Evolutionary conservation across 2,329 filamentous ascomycete genomes (phyloP).

Genomic region (Hyphodiscus sp.): DNA sequence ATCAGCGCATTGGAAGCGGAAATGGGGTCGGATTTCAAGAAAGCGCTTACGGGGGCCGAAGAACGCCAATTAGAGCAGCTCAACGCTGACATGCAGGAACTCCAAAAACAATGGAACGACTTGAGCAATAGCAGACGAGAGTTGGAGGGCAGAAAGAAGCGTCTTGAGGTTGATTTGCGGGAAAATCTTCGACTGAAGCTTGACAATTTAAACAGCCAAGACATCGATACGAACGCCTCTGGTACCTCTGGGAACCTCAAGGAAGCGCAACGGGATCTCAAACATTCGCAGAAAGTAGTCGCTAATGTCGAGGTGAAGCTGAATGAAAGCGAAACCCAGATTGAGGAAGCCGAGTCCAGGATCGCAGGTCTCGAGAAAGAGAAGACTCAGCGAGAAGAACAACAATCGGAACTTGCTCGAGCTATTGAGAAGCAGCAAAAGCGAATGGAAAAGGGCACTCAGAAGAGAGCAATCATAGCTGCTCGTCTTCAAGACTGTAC

Average conservation of each 20-base stretch:
- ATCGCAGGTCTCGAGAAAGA: constrained; percentile 35
- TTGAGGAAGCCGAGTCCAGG: constrained; percentile 47
- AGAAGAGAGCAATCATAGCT: constrained; percentile 78
- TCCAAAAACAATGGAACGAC: constrained; percentile 72
- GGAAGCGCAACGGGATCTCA: constrained; percentile 74
- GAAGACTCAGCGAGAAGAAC: constrained; percentile 59
- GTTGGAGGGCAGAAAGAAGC: constrained; percentile 72
- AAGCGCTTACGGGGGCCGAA: constrained; percentile 75
- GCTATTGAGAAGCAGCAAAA: constrained; percentile 83
- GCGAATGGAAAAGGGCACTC: constrained; percentile 84
- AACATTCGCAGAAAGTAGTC: constrained; percentile 66
- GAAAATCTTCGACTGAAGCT: constrained; percentile 83
- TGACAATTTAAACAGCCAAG: constrained; percentile 75
- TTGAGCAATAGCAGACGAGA: constrained; percentile 67
- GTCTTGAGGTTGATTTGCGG: constrained; percentile 80
- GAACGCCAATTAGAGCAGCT: constrained; percentile 72
- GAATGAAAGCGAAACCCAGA: constrained; percentile 64
- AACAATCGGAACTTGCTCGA: constrained; percentile 68
- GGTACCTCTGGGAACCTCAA: constrained; percentile 61
- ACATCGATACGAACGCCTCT: constrained; percentile 59
- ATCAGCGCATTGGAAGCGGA: constrained; percentile 74
- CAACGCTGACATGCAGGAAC: constrained; percentile 59
- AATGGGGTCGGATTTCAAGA: constrained; percentile 82
- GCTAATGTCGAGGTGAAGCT: constrained; percentile 62
- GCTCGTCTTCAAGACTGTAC: constrained; percentile 69